Conservation (phyloP, 2,329 filamentous ascomycete species). For the Neoascochyta sp. region DNA sequence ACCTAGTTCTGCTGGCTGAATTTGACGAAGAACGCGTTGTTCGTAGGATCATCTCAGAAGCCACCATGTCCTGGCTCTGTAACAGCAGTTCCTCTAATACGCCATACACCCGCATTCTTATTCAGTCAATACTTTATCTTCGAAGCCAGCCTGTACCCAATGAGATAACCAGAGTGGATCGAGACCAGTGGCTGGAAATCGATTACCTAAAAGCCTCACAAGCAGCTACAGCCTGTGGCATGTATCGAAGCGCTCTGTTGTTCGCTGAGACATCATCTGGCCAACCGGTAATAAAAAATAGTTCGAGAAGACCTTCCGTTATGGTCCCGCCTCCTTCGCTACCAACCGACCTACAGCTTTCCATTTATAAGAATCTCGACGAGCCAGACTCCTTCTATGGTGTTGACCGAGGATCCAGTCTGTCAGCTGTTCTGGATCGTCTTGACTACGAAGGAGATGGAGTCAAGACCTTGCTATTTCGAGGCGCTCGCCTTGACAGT, state of each 20-base stretch:
- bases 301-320: slow-evolving; percentile 62
- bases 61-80: slow-evolving; percentile 62
- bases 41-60: slow-evolving; percentile 59
- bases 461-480: slow-evolving; percentile 80
- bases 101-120: slow-evolving; percentile 66
- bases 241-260: slow-evolving; percentile 82
- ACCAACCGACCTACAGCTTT: slow-evolving; percentile 67
- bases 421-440: slow-evolving; percentile 73
- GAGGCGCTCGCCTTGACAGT: slow-evolving; percentile 86
- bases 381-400: slow-evolving; percentile 97
- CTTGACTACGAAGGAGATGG: slow-evolving; percentile 89
- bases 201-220: slow-evolving; percentile 67
- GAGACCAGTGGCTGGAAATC: slow-evolving; percentile 80
- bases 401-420: slow-evolving; percentile 70
- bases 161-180: slow-evolving; percentile 74
- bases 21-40: slow-evolving; percentile 57
- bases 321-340: slow-evolving; percentile 45
- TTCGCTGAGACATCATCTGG: slow-evolving; percentile 72
- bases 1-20: slow-evolving; percentile 71
- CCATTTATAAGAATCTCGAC: slow-evolving; percentile 87
- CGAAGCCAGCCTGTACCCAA: slow-evolving; percentile 71
- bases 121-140: slow-evolving; percentile 83
- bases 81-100: slow-evolving; percentile 46
- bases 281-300: slow-evolving; percentile 43
- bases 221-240: slow-evolving; percentile 72